Conservation (phyloP, 2,329 filamentous ascomycete genomes). For the Penicillium sp. region DNA sequence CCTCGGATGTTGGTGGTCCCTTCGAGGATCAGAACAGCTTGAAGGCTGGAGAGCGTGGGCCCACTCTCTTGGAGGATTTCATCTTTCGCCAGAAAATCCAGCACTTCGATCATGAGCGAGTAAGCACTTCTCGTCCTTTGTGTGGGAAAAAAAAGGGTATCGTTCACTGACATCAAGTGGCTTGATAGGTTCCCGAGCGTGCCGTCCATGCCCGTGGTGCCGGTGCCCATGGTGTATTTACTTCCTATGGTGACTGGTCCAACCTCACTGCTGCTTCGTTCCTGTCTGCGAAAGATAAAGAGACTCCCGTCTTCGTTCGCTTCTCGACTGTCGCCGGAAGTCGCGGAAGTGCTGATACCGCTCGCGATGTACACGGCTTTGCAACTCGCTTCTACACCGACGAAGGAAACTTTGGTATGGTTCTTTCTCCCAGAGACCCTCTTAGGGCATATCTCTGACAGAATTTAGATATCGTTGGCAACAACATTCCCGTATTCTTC, state of each 20-base stretch:
- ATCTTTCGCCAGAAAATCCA: constrained; percentile 73
- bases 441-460: background rate
- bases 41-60: constrained; percentile 67
- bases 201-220: constrained; percentile 72
- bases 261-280: constrained; percentile 72
- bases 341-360: constrained; percentile 70
- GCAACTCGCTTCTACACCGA: constrained; percentile 72
- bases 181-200: constrained; percentile 59
- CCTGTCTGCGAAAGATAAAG: constrained; percentile 59
- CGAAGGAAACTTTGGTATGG: constrained; percentile 65
- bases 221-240: constrained; percentile 71
- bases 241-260: constrained; percentile 66
- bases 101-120: constrained; percentile 71
- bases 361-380: constrained; percentile 73
- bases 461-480: constrained; percentile 39
- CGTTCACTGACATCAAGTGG: background rate
- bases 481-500: constrained; percentile 50
- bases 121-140: constrained; percentile 39
- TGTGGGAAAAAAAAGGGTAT: background rate
- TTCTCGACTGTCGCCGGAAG: constrained; percentile 75
- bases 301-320: constrained; percentile 68
- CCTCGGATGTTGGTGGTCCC: constrained; percentile 69
- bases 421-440: too few species aligned
- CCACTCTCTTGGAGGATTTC: constrained; percentile 72
- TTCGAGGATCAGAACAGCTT: constrained; percentile 69